Conservation (phyloP, 345 rosid species). For the Sonneratia caseolaris region DNA sequence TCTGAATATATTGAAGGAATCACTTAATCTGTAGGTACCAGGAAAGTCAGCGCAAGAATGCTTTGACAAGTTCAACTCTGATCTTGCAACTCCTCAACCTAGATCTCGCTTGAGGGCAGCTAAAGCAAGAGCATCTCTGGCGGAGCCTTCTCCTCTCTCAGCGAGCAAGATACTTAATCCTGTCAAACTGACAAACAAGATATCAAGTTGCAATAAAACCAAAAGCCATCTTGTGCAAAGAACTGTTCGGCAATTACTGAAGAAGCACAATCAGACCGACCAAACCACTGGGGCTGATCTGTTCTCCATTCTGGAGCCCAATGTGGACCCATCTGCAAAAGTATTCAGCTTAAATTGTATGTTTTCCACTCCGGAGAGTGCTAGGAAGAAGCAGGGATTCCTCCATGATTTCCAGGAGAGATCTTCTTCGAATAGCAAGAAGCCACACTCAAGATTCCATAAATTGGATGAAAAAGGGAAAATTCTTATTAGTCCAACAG, state of each 20-base stretch:
- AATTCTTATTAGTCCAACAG: constrained; percentile 47
- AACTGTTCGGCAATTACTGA: constrained; percentile 46
- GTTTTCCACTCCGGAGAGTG: constrained; percentile 38
- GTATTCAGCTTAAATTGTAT: constrained; percentile 9
- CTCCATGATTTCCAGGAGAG: constrained; percentile 29
- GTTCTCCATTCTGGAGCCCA: constrained; percentile 66
- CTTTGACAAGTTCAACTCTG: constrained; percentile 61
- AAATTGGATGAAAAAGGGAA: constrained; percentile 14
- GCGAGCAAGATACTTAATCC: constrained; percentile 62
- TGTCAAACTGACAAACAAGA: constrained; percentile 23
- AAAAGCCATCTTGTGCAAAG: constrained; percentile 36
- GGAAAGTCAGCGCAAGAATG: constrained; percentile 82
- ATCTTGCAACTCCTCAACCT: constrained; percentile 45
- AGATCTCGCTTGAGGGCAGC: constrained; percentile 46
- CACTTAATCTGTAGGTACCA: constrained; percentile 40
- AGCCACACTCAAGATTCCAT: constrained; percentile 28
- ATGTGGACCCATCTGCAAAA: constrained; percentile 11
- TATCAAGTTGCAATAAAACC: constrained; percentile 16
- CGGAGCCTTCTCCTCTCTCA: constrained; percentile 43
- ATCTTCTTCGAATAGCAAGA: constrained; percentile 27
- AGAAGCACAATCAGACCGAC: constrained; percentile 39
- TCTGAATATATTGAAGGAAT: neutral
- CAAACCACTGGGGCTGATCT: constrained; percentile 46
- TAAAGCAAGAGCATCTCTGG: constrained; percentile 26
- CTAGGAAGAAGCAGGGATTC: constrained; percentile 26